phyloP scores from a whole-genome alignment of 257 asterid genomes.

The Plantago elongata region DNA sequence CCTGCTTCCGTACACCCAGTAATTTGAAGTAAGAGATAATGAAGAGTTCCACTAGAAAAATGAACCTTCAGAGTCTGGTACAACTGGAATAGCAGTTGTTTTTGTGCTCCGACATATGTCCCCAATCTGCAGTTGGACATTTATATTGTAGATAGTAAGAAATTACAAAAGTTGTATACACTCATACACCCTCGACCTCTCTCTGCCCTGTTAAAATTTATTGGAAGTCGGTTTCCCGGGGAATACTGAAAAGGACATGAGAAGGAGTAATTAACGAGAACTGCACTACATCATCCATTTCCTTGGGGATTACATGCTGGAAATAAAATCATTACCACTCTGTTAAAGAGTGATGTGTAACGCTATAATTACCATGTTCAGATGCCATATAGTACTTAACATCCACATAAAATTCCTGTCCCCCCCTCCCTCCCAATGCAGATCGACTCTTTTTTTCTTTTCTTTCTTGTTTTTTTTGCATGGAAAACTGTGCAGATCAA shows the following conservation, averaged over 20 bases:
- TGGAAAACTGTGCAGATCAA: not conserved
- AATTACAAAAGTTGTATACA: too few species aligned
- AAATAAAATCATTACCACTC: not conserved
- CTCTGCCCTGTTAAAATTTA: too few species aligned
- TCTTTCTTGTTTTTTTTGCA: not conserved
- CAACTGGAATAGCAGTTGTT: constrained; percentile 85
- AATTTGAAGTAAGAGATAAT: constrained; percentile 6
- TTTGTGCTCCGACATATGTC: constrained; percentile 75
- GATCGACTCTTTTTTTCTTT: not conserved
- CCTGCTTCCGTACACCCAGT: not conserved
- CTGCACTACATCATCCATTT: too few species aligned
- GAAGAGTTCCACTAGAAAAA: constrained; percentile 8
- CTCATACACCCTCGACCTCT: too few species aligned
- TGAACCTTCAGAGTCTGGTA: constrained; percentile 94
- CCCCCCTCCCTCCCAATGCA: not conserved
- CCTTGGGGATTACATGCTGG: too few species aligned
- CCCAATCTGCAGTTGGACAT: constrained; percentile 62
- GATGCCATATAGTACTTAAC: not conserved
- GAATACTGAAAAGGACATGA: too few species aligned
- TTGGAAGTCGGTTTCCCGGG: too few species aligned
- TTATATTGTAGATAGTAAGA: constrained; percentile 11
- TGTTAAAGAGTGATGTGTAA: not conserved
- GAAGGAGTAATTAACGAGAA: too few species aligned
- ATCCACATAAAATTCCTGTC: not conserved
- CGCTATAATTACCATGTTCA: not conserved